These are phyloP conservation scores for Xerocomellus chrysenteron DNA, from an alignment of 768 basidiomycete genomes.

Conservation along the genomic window DNA sequence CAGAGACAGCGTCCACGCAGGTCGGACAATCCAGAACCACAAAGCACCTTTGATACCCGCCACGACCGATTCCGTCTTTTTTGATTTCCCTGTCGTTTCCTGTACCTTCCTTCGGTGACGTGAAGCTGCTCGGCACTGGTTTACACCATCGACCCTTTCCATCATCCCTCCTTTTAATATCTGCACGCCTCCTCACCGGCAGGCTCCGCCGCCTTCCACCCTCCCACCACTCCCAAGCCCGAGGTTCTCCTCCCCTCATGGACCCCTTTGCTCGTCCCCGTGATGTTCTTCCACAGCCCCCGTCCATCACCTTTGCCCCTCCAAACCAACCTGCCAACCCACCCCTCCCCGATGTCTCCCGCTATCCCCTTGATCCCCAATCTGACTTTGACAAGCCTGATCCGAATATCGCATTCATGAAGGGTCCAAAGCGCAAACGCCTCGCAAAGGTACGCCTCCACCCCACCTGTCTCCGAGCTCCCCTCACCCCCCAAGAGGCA, in stretches of 20 bases:
- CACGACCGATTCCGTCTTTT: constrained; percentile 6
- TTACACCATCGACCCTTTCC: constrained; percentile 28
- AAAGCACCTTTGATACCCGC: not conserved
- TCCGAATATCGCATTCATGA: constrained; percentile 43
- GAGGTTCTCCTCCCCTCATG: constrained; percentile 29
- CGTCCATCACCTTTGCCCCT: constrained; percentile 25
- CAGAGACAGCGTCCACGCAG: constrained; percentile 1
- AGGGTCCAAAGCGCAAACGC: constrained; percentile 53
- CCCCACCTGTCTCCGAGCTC: not conserved
- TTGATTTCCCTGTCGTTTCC: constrained; percentile 18
- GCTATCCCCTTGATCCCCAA: constrained; percentile 17
- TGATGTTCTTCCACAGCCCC: constrained; percentile 12
- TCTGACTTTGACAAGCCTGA: constrained; percentile 31
- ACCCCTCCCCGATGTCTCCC: constrained; percentile 21
- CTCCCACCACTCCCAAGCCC: constrained; percentile 1
- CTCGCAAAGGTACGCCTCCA: constrained; percentile 44
- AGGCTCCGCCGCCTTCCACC: not conserved
- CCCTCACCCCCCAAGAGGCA: constrained; percentile 39
- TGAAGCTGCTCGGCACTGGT: constrained; percentile 27
- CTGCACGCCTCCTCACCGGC: constrained; percentile 7
- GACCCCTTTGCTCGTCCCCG: constrained; percentile 34
- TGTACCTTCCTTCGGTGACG: constrained; percentile 23
- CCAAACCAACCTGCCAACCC: constrained; percentile 21
- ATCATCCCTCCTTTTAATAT: constrained; percentile 26
- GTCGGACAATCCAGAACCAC: not conserved